Base-by-base conservation (phyloP, 2,329 filamentous ascomycete genomes). In the Microthyrium microscopicum region DNA sequence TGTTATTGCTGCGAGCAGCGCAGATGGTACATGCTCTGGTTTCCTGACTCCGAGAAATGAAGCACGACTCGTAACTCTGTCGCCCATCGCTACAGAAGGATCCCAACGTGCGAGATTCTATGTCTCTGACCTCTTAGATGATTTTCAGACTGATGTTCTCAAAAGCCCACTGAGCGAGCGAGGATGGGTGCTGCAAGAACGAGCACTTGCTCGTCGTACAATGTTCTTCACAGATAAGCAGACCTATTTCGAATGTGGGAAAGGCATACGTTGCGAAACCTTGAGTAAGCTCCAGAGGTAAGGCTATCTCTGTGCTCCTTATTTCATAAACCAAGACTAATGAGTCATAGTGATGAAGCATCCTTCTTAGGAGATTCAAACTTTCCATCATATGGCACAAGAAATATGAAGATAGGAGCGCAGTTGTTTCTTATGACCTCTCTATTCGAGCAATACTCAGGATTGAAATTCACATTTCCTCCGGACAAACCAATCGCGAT, bases 141-240 rank as follows among this genome's bases (percentile, higher is more conserved):
- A 57, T 37, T 58, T 58, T 37, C 27, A 42, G 5, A n/a, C 18
- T 15, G 38, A 60, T 8, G 54, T 59, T 1, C 40, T 49, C 1
- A 29, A 49, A 1, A 41, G 48, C 1, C 11, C 39, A 1, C 40
- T 61, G 3, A 56, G 48, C 33, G 40, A 36, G 4, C 43, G n/a
- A n/a, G n/a, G n/a, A n/a, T n/a, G n/a, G n/a, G n/a, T n/a, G n/a
- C n/a, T n/a, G n/a, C n/a, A n/a, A n/a, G n/a, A n/a, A n/a, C n/a
- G n/a, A n/a, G n/a, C n/a, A n/a, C n/a, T n/a, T n/a, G n/a, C n/a
- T n/a, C n/a, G n/a, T n/a, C n/a, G n/a, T n/a, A n/a, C n/a, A n/a
- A n/a, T n/a, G n/a, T n/a, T n/a, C n/a, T n/a, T n/a, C n/a, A n/a
- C n/a, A n/a, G n/a, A n/a, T n/a, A n/a, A n/a, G n/a, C n/a, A n/a